Evolutionary conservation across 306 rosid species (phyloP).

Genomic region (Pachyrhizus erosus): DNA sequence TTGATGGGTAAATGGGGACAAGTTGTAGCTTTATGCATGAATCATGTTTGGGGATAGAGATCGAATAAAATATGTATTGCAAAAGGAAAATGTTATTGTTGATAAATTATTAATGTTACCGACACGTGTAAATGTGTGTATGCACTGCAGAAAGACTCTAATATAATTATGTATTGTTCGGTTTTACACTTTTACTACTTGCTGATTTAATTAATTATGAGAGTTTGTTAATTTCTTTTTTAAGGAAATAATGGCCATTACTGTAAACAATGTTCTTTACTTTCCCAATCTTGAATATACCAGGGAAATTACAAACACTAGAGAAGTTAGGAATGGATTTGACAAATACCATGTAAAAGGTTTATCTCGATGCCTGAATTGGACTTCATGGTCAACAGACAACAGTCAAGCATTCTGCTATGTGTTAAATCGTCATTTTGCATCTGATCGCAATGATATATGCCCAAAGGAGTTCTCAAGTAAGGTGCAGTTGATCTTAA

Average conservation of each 20-base stretch:
- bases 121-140: neutral
- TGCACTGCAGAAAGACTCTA: constrained; percentile 7
- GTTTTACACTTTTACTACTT: neutral
- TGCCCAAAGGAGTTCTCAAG: constrained; percentile 48
- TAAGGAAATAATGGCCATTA: neutral
- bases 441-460: constrained; percentile 41
- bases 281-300: constrained; percentile 37
- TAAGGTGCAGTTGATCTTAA: constrained; percentile 58
- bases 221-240: neutral
- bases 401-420: constrained; percentile 36
- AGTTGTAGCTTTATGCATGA: constrained; percentile 7
- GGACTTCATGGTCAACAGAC: constrained; percentile 35
- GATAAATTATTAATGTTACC: neutral
- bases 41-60: constrained; percentile 19
- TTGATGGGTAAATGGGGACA: neutral
- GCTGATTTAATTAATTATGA: constrained; percentile 7
- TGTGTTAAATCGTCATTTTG: constrained; percentile 55
- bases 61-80: neutral
- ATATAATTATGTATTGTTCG: neutral
- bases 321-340: constrained; percentile 42
- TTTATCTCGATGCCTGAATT: constrained; percentile 34
- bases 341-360: constrained; percentile 34
- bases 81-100: constrained; percentile 1
- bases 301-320: constrained; percentile 50
- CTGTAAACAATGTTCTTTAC: constrained; percentile 10